phyloP scores from a whole-genome alignment of 192 early-diverging fungal genomes.

The Fimicolochytrium jonesii region DNA sequence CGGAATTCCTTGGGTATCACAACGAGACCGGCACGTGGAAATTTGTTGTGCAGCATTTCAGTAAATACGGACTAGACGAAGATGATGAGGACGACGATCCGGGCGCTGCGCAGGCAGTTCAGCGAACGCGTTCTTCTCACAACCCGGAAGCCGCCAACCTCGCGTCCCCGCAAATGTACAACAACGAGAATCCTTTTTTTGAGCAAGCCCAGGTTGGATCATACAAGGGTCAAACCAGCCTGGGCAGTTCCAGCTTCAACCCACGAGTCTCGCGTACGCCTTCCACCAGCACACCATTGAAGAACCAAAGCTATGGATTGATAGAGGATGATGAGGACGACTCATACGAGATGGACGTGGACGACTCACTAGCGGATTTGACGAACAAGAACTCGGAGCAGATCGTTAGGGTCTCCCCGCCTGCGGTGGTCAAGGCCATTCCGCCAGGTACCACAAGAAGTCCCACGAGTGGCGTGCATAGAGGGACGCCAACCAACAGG shows the following conservation, averaged over 20 bases:
- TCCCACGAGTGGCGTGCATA: not conserved
- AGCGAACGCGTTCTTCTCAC: not conserved
- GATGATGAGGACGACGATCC: conserved; percentile 60
- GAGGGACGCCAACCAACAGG: not conserved
- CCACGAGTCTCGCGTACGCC: no score
- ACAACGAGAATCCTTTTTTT: conserved; percentile 16
- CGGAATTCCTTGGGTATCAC: conserved; percentile 73
- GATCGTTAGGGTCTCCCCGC: no score
- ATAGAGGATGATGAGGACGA: not conserved
- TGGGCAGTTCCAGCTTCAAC: conserved; percentile 1
- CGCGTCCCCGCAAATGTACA: no score
- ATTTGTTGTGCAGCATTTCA: conserved; percentile 86
- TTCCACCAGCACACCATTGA: no score
- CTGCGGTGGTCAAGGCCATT: no score
- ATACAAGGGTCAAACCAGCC: conserved; percentile 4
- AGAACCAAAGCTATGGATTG: no score
- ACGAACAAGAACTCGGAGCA: no score
- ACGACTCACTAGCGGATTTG: no score
- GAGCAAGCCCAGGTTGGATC: conserved; percentile 19
- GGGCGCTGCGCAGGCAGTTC: conserved; percentile 22
- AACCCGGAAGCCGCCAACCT: not conserved
- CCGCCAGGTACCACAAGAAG: not conserved
- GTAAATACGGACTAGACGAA: conserved; percentile 73
- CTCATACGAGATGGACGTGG: no score
- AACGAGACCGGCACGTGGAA: conserved; percentile 76